Conservation (phyloP, 306 rosid genomes). For the Prunus mume region DNA sequence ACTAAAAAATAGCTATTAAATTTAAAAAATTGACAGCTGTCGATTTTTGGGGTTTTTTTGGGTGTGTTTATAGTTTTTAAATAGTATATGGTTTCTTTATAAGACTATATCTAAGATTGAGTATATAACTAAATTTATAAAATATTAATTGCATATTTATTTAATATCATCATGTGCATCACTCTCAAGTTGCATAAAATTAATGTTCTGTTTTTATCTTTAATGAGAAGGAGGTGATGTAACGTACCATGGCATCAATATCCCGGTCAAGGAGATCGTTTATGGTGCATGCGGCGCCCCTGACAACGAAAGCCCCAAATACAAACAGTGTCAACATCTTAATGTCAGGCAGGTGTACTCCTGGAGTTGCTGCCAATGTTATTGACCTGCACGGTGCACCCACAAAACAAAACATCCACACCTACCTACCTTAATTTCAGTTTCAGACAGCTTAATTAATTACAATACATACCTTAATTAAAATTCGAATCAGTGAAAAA, state of each 20-base stretch:
- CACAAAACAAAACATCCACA: neutral
- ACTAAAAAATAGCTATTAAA: too few species aligned
- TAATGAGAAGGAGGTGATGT: too few species aligned
- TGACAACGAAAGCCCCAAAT: conserved; percentile 73
- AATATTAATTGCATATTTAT: neutral
- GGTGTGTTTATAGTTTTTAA: too few species aligned
- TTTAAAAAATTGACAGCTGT: too few species aligned
- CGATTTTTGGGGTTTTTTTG: too few species aligned
- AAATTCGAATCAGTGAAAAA: neutral
- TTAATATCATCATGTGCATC: too few species aligned
- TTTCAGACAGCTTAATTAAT: too few species aligned
- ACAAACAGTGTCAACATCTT: conserved; percentile 73
- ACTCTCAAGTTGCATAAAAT: neutral
- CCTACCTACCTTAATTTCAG: too few species aligned
- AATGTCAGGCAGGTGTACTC: conserved; percentile 66
- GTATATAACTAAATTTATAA: neutral
- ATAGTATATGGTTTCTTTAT: too few species aligned
- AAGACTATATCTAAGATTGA: too few species aligned
- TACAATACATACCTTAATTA: too few species aligned
- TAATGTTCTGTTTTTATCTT: too few species aligned
- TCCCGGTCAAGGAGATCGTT: conserved; percentile 86
- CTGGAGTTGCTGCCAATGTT: conserved; percentile 74
- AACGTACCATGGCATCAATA: conserved; percentile 62
- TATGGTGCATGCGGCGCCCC: conserved; percentile 84
- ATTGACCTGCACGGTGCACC: conserved; percentile 58